Percentiles rank a stretch among this genome's conserved stretches.
These are phyloP conservation scores for Oryza officinalis DNA, from an alignment of 176 grass and related monocot genomes.

Conservation along the genomic window DNA sequence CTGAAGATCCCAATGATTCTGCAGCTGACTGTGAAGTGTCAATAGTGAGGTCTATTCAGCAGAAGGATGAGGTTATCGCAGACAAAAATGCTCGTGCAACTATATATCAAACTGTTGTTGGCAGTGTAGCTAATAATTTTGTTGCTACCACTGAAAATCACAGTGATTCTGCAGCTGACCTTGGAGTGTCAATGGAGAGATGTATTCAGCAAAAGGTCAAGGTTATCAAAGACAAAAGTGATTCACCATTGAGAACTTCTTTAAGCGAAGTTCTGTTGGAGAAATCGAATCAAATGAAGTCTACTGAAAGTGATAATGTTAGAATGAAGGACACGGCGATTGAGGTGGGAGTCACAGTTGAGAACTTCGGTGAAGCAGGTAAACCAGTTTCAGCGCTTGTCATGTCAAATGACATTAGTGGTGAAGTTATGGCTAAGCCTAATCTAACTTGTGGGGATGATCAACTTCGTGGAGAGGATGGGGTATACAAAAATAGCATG, in stretches of 20 bases:
- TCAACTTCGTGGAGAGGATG: slow-evolving; percentile 45
- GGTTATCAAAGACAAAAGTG: slow-evolving; percentile 14
- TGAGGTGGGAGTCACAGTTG: slow-evolving; percentile 8
- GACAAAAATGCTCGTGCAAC: not conserved
- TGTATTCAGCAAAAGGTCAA: slow-evolving; percentile 7
- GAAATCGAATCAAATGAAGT: slow-evolving; percentile 25
- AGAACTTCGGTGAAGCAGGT: slow-evolving; percentile 35
- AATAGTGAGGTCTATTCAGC: slow-evolving; percentile 22
- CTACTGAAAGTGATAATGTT: not conserved
- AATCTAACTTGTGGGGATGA: slow-evolving; percentile 45
- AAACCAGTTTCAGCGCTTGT: not conserved
- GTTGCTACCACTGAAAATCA: slow-evolving; percentile 10
- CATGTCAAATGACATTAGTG: slow-evolving; percentile 29
- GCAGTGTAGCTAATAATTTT: slow-evolving; percentile 4
- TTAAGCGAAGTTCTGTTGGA: not conserved
- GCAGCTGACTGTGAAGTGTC: slow-evolving; percentile 29
- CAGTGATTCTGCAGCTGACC: slow-evolving; percentile 32
- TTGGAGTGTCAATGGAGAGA: slow-evolving; percentile 16
- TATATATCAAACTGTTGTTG: not conserved
- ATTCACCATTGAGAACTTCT: not conserved
- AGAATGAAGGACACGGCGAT: slow-evolving; percentile 33
- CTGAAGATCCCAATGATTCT: slow-evolving; percentile 26
- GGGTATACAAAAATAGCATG: slow-evolving; percentile 30
- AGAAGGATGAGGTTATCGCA: not conserved
- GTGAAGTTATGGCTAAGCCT: slow-evolving; percentile 38